A percentile compares a stretch with the other conserved stretches of the same genome.
Conservation (phyloP, 2,329 filamentous ascomycete genomes). For the Colletotrichum sp. region DNA sequence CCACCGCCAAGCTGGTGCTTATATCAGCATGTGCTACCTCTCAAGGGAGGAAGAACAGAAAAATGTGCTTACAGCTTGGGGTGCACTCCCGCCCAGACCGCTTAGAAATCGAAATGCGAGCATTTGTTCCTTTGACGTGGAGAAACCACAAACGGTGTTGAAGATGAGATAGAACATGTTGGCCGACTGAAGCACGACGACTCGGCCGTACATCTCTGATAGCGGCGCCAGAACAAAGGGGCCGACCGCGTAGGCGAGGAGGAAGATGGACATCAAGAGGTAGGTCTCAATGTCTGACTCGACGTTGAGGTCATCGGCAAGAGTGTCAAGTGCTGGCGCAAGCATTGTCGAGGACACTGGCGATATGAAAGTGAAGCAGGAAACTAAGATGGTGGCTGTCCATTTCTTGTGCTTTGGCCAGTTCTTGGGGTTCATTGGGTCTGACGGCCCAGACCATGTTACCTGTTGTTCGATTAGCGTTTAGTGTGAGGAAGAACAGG, state of each 20-base stretch:
- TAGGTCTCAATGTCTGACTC: constrained; percentile 44
- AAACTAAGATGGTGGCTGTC: constrained; percentile 39
- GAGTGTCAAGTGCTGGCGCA: constrained; percentile 49
- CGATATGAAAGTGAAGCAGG: constrained; percentile 57
- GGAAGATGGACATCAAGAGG: constrained; percentile 64
- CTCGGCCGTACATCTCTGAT: constrained; percentile 56
- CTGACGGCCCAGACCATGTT: constrained; percentile 49
- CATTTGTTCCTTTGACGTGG: constrained; percentile 49
- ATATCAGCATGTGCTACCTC: not conserved
- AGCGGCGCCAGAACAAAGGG: constrained; percentile 57
- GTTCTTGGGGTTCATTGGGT: constrained; percentile 47
- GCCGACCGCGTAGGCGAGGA: constrained; percentile 61
- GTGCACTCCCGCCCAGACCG: constrained; percentile 50
- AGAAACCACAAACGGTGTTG: constrained; percentile 57
- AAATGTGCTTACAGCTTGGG: constrained; percentile 41
- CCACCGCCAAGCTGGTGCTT: constrained; percentile 43
- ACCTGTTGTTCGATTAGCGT: constrained; percentile 28
- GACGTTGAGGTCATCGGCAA: constrained; percentile 51
- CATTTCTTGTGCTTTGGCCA: constrained; percentile 46
- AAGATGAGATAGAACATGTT: constrained; percentile 59
- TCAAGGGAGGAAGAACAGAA: rapidly evolving
- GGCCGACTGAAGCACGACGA: constrained; percentile 46
- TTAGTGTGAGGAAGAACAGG: not conserved
- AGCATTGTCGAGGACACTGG: constrained; percentile 59
- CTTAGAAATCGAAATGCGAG: constrained; percentile 55